Evolutionary conservation across 1,284 basidiomycete genomes (phyloP).

Genomic region (Malassezia obtusa): DNA sequence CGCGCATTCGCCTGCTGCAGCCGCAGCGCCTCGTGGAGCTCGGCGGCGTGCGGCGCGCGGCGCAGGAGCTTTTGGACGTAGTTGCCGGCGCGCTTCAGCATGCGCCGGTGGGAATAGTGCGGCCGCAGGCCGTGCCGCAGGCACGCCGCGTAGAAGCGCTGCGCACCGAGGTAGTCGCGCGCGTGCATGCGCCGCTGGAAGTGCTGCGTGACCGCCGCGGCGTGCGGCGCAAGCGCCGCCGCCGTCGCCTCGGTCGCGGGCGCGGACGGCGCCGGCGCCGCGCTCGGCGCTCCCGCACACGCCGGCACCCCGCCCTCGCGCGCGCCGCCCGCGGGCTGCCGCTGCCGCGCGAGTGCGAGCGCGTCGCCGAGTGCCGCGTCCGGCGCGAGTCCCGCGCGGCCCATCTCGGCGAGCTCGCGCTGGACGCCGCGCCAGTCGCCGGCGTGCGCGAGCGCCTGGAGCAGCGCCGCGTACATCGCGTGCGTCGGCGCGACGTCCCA

Average conservation of each 20-base stretch:
- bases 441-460: neutral
- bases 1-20: conserved; percentile 2
- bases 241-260: neutral
- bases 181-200: conserved; percentile 8
- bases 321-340: neutral
- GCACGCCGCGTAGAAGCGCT: conserved; percentile 10
- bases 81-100: conserved; percentile 10
- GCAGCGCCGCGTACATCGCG: conserved; percentile 6
- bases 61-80: conserved; percentile 2
- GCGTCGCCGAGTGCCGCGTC: conserved; percentile 5
- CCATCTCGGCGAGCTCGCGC: conserved; percentile 6
- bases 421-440: conserved; percentile 8
- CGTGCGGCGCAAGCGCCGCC: neutral
- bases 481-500: conserved; percentile 8
- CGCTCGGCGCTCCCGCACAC: neutral
- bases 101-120: conserved; percentile 10
- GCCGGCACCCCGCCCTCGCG: neutral
- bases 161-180: conserved; percentile 5
- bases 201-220: conserved; percentile 4
- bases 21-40: neutral
- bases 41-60: neutral
- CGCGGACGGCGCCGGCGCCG: neutral
- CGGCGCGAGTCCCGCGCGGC: neutral
- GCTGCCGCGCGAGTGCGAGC: neutral
- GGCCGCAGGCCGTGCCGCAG: conserved; percentile 8